Conservation (phyloP, 176 grass and related monocot species). For the Coix lacrymajobi region DNA sequence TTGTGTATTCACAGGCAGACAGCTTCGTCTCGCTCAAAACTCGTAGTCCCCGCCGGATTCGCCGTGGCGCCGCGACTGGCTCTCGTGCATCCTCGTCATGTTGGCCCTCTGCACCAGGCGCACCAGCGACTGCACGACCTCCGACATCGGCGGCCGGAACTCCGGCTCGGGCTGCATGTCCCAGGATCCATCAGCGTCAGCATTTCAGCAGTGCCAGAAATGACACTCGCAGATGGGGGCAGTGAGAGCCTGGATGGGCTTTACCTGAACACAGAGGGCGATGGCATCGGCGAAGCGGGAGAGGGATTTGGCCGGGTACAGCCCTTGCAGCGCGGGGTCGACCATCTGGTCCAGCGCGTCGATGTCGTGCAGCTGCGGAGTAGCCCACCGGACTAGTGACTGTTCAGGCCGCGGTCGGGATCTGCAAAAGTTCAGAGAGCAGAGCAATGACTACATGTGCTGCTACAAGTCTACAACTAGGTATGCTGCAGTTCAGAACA, state of each 20-base stretch:
- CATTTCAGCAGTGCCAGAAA: background rate
- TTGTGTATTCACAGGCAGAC: background rate
- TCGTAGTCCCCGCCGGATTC: conserved; percentile 25
- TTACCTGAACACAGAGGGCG: conserved; percentile 84
- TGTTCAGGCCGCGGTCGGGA: conserved; percentile 52
- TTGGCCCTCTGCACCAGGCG: conserved; percentile 52
- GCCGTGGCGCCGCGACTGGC: background rate
- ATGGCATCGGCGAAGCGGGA: conserved; percentile 92
- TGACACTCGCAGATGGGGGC: background rate
- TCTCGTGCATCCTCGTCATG: conserved; percentile 12
- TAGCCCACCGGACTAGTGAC: conserved; percentile 72
- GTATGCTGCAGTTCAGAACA: background rate
- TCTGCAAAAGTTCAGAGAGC: conserved; percentile 31
- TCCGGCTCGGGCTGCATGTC: conserved; percentile 53
- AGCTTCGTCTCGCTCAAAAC: background rate
- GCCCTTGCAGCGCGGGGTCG: conserved; percentile 72
- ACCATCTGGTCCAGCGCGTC: conserved; percentile 87
- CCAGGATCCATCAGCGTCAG: background rate
- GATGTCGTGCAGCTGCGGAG: conserved; percentile 87
- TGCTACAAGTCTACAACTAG: background rate
- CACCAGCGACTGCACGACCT: conserved; percentile 64
- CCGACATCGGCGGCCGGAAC: conserved; percentile 76
- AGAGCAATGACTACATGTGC: conserved; percentile 8
- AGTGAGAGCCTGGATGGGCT: background rate
- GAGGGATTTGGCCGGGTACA: conserved; percentile 89